Percentiles rank a stretch among this genome's conserved stretches.
Evolutionary conservation across 164 flowering plant species (phyloP).

Genomic region (Berberis vulgaris): DNA sequence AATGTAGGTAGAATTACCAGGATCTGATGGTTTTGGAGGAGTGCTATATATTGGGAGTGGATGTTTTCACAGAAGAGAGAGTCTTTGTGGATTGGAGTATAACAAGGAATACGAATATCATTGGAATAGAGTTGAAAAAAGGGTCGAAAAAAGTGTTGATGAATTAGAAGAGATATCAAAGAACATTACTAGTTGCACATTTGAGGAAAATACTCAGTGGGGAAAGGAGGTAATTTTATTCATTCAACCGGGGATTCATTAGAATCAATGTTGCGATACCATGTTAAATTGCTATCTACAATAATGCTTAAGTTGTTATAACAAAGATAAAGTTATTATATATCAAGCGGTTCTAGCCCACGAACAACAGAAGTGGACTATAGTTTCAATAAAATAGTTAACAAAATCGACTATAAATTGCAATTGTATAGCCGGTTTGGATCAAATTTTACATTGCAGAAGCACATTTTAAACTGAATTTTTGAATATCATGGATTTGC

Average conservation of each 20-base stretch:
- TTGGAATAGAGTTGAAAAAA: neutral
- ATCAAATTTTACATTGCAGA: neutral
- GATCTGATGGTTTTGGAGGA: constrained; percentile 17
- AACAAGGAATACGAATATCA: constrained; percentile 6
- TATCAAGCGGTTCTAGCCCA: too few relatives aligned
- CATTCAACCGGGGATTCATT: neutral
- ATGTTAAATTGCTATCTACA: too few relatives aligned
- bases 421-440: too few relatives aligned
- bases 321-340: too few relatives aligned
- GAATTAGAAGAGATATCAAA: constrained; percentile 22
- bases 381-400: too few relatives aligned
- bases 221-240: constrained; percentile 24
- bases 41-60: constrained; percentile 57
- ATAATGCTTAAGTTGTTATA: too few relatives aligned
- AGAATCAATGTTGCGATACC: too few relatives aligned
- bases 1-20: constrained; percentile 53
- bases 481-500: neutral
- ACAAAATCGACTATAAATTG: too few relatives aligned
- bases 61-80: constrained; percentile 61
- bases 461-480: neutral
- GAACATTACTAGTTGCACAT: constrained; percentile 22
- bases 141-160: constrained; percentile 8
- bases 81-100: constrained; percentile 34
- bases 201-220: constrained; percentile 31
- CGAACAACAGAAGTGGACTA: too few relatives aligned